Conservation (phyloP, 2,329 filamentous ascomycete species). For the Apiospora aurea region DNA sequence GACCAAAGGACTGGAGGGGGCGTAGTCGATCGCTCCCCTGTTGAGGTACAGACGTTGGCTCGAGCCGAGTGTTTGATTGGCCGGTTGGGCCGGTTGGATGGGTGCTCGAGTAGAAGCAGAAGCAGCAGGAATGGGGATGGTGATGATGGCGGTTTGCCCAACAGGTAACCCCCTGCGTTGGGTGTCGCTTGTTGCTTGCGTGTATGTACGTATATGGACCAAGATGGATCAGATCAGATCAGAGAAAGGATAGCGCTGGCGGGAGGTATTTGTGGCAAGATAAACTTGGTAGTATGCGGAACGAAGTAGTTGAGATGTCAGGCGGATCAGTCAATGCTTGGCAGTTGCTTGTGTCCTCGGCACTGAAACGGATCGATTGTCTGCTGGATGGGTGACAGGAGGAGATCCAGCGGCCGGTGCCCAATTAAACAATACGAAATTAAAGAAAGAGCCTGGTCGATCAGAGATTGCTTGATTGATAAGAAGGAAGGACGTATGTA, state of each 20-base stretch:
- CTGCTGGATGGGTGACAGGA: not conserved
- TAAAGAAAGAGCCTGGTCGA: not conserved
- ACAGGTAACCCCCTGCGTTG: not conserved
- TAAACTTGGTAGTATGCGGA: not conserved
- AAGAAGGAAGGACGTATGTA: not conserved
- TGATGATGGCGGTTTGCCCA: not conserved
- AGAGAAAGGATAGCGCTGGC: not conserved
- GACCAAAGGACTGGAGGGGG: not conserved
- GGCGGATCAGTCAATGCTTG: not conserved
- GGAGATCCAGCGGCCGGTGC: not conserved
- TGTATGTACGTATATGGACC: not conserved
- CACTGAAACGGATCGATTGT: not conserved
- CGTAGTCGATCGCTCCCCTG: constrained; percentile 11
- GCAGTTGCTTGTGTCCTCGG: constrained; percentile 10
- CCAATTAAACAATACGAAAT: constrained; percentile 15
- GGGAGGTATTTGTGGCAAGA: not conserved
- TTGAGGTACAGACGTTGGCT: constrained; percentile 15
- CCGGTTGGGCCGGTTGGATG: not conserved
- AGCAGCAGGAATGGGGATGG: constrained; percentile 3
- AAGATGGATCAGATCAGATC: not conserved
- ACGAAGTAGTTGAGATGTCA: constrained; percentile 1
- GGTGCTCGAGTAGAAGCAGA: constrained; percentile 2
- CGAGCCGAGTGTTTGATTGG: constrained; percentile 7
- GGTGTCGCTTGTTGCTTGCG: not conserved
- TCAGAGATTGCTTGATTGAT: not conserved